Percentiles rank a stretch among this genome's conserved stretches.
These are phyloP conservation scores for Populus deltoides DNA, from an alignment of 345 rosid species.

Conservation along the genomic window DNA sequence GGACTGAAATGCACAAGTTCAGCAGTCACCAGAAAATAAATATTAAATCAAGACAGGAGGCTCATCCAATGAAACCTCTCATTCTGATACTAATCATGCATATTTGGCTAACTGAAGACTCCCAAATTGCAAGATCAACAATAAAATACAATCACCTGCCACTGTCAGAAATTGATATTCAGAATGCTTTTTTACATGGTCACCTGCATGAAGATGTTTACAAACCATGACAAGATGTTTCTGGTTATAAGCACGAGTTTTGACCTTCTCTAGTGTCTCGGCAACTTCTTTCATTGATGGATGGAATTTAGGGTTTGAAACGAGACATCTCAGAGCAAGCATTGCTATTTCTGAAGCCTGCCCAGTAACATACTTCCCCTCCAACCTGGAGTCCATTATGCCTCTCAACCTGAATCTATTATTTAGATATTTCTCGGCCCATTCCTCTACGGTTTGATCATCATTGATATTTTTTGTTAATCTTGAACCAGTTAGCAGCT, in stretches of 20 bases:
- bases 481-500: conserved; percentile 11
- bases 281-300: conserved; percentile 19
- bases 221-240: too few species aligned
- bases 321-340: conserved; percentile 9
- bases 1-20: too few species aligned
- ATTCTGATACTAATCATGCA: not conserved
- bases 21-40: too few species aligned
- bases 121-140: too few species aligned
- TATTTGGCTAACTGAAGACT: not conserved
- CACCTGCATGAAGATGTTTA: too few species aligned
- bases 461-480: not conserved
- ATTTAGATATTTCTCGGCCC: not conserved
- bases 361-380: conserved; percentile 5
- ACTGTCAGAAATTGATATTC: too few species aligned
- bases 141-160: not conserved
- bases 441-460: not conserved
- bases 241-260: not conserved
- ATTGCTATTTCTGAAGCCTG: conserved; percentile 1
- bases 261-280: conserved; percentile 4
- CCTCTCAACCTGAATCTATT: not conserved
- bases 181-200: too few species aligned
- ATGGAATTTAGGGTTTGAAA: not conserved
- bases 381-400: conserved; percentile 7
- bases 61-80: too few species aligned
- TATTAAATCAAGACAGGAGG: too few species aligned